Base-by-base conservation (phyloP, 331 rosid species). In the Rosa hybrid region DNA sequence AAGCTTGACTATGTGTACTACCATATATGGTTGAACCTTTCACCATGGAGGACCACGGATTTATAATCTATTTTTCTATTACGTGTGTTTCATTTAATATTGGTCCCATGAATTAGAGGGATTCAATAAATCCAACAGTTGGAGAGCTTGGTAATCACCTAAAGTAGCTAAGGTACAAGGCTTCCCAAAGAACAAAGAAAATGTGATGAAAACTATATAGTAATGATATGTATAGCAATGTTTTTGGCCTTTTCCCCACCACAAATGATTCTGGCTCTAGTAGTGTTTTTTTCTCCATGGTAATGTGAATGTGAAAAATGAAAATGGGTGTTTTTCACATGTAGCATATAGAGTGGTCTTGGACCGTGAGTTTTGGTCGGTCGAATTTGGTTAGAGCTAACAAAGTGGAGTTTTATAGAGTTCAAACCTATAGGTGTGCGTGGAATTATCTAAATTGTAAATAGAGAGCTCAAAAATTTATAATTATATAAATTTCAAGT, bases 71-170 rank as follows among this genome's bases (percentile, higher is more conserved):
- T 45, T 50, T 62, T 4, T 23, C 4, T 5, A 3, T 62, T 12
- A 38, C 38, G 17, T 57, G 39, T 59, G 20, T 59, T 23, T 13
- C 17, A 38, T 82, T 14, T 63, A n/a, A 5, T 21, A 48, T 44
- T 72, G 85, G 83, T 77, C 86, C 88, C 70, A 17, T 20, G 39
- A 11, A 12, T 38, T 13, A 4, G 13, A 44, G 42, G 16, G 20
- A 39, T 63, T 42, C 77, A 82, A 39, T 79, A 76, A 82, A 71
- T 79, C 82, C 59, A 76, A 72, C 80, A 11, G 77, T 41, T 74
- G 78, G 68, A 42, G 72, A 42, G 72, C 17, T 39, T 25, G 34
- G 46, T 11, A 45, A 59, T 54, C 20, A 41, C 51, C 60, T 20
- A 44, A 12, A 25, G 25, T 30, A 18, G 78, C 38, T 3, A 46